A percentile compares a stretch with the other conserved stretches of the same genome.
Conservation (phyloP, 441 rosid genomes). For the Dalechampia spathulata region DNA sequence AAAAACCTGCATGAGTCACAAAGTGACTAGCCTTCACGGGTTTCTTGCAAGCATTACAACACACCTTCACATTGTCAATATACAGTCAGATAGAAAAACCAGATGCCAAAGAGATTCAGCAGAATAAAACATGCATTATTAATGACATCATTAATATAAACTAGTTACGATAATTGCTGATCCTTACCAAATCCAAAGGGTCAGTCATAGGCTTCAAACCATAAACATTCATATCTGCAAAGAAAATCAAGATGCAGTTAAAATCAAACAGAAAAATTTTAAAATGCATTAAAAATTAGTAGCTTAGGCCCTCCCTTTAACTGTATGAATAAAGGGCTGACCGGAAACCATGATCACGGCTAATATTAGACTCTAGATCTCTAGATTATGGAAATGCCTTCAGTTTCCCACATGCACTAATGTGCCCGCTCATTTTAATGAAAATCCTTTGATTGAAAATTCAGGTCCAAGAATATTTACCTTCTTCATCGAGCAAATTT, state of each 20-base stretch:
- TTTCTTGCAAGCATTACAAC: constrained; percentile 65
- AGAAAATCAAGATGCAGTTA: constrained; percentile 11
- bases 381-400: too few relatives aligned
- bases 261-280: constrained; percentile 1
- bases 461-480: constrained; percentile 22
- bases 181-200: constrained; percentile 51
- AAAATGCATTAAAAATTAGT: not conserved
- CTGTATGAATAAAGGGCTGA: too few relatives aligned
- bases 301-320: too few relatives aligned
- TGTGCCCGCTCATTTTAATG: too few relatives aligned
- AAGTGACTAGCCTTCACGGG: constrained; percentile 60
- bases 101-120: not conserved
- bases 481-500: constrained; percentile 64
- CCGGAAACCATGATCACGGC: too few relatives aligned
- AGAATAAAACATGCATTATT: not conserved
- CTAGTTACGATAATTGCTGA: constrained; percentile 1
- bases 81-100: constrained; percentile 11
- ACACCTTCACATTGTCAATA: constrained; percentile 38
- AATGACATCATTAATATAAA: not conserved
- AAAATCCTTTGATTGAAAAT: not conserved
- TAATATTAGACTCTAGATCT: too few relatives aligned
- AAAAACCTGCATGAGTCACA: constrained; percentile 57
- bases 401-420: too few relatives aligned
- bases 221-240: constrained; percentile 63
- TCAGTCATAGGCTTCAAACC: constrained; percentile 62